Conservation (phyloP, 2,329 filamentous ascomycete species). For the Calonectria naviculata region DNA sequence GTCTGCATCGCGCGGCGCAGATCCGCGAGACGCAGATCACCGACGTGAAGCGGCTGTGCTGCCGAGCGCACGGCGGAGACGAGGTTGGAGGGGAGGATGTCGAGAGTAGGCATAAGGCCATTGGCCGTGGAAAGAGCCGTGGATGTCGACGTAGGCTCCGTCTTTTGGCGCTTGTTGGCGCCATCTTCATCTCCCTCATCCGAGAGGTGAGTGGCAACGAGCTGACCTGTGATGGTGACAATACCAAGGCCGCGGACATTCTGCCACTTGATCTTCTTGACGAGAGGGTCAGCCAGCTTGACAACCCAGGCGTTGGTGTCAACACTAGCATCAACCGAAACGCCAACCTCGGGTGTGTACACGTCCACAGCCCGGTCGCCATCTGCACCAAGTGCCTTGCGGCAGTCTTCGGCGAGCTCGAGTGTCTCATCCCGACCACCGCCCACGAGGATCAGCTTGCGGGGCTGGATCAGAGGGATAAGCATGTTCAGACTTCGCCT, state of each 20-base stretch:
- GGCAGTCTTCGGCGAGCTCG: constrained; percentile 82
- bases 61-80: constrained; percentile 80
- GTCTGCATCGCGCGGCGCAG: constrained; percentile 85
- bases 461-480: constrained; percentile 91
- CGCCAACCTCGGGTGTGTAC: constrained; percentile 82
- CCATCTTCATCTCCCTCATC: constrained; percentile 60
- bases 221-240: constrained; percentile 88
- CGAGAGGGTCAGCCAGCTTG: constrained; percentile 85
- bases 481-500: constrained; percentile 94
- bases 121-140: constrained; percentile 38
- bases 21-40: constrained; percentile 90
- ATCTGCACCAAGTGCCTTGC: constrained; percentile 66
- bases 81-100: constrained; percentile 67
- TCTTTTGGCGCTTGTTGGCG: constrained; percentile 63
- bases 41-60: constrained; percentile 91
- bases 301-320: constrained; percentile 98
- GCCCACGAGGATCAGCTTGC: constrained; percentile 92
- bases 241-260: constrained; percentile 90
- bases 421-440: constrained; percentile 84
- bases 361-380: constrained; percentile 72
- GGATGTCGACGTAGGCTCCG: constrained; percentile 44
- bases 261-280: constrained; percentile 93
- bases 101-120: constrained; percentile 59
- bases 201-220: constrained; percentile 55
- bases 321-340: constrained; percentile 87